Base-by-base conservation (phyloP, 768 basidiomycete species). In the Boletus sensibilis region DNA sequence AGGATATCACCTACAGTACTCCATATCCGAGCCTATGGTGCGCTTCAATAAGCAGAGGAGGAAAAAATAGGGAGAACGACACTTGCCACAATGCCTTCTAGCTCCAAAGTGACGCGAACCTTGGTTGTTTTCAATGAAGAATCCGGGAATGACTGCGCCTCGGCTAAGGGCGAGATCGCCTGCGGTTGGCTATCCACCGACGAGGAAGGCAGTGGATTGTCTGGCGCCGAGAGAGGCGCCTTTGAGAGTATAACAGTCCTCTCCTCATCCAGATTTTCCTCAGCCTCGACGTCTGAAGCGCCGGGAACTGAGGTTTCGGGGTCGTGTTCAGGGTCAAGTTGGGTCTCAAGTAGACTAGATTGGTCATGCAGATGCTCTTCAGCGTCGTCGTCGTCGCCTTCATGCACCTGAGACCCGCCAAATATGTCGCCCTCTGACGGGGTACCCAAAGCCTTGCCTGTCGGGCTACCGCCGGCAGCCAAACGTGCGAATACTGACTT, bases 21-120 rank as follows among this genome's bases (percentile, higher is more conserved):
- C 87, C 88, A 88, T 59, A 92, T 86, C 64, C 83, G 89, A 27
- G 78, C 67, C 90, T 92, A 60, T 9, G 38, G 4, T 5, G 13
- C 13, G 5, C 11, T 39, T 57, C 31, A 47, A 29, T 5, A 21
- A 52, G 44, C 2, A 43, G 16, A 13, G 5, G 3, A 21, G 18
- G 21, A n/a, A 45, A n/a, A 43, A 52, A 29, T 3, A 18, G 44
- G 47, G 11, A 20, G 4, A 21, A 51, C 16, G 10, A 47, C 18
- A 74, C 85, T 58, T 72, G 85, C 89, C 52, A 80, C 76, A 46
- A 88, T 85, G 37, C 75, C 76, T 60, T 91, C 88, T 23, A 88
- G 75, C 56, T 88, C 85, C 12, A 73, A 72, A 40, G 81, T 89
- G n/a, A 86, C 68, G 62, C 75, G 79, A 37, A 85, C 66, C 62